A percentile compares a stretch with the other conserved stretches of the same genome.
phyloP scores from a whole-genome alignment of 1,139 yeast genomes.

The Debaryomyces sp. region DNA sequence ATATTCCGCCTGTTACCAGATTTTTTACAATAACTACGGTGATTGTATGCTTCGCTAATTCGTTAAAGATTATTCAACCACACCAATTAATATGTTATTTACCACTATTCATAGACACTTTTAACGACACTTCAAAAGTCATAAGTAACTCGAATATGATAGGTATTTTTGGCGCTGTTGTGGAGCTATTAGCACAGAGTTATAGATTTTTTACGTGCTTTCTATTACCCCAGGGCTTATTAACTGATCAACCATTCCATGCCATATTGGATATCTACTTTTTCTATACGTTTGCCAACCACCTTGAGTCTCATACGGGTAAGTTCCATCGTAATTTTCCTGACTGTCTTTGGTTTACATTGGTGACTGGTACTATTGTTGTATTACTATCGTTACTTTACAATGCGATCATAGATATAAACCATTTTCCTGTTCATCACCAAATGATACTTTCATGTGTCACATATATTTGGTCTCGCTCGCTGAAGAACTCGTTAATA shows the following conservation, averaged over 20 bases:
- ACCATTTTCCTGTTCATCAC: constrained; percentile 30
- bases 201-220: constrained; percentile 55
- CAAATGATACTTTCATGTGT: constrained; percentile 53
- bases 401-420: constrained; percentile 25
- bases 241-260: constrained; percentile 40
- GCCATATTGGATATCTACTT: constrained; percentile 58
- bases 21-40: constrained; percentile 45
- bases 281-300: constrained; percentile 58
- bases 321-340: constrained; percentile 56
- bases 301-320: constrained; percentile 49
- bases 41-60: constrained; percentile 28
- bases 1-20: constrained; percentile 51
- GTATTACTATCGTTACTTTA: constrained; percentile 33
- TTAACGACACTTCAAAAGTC: constrained; percentile 1
- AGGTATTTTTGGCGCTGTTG: constrained; percentile 10
- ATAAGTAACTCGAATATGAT: constrained; percentile 6
- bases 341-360: constrained; percentile 58
- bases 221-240: constrained; percentile 42
- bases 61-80: constrained; percentile 21
- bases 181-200: constrained; percentile 26
- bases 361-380: constrained; percentile 51
- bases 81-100: constrained; percentile 15
- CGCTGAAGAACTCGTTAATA: constrained; percentile 51
- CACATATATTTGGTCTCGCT: constrained; percentile 62
- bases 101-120: constrained; percentile 11